These are phyloP conservation scores for Saccharomycopsis hybrid DNA, from an alignment of 1,139 yeast species.

Conservation along the genomic window DNA sequence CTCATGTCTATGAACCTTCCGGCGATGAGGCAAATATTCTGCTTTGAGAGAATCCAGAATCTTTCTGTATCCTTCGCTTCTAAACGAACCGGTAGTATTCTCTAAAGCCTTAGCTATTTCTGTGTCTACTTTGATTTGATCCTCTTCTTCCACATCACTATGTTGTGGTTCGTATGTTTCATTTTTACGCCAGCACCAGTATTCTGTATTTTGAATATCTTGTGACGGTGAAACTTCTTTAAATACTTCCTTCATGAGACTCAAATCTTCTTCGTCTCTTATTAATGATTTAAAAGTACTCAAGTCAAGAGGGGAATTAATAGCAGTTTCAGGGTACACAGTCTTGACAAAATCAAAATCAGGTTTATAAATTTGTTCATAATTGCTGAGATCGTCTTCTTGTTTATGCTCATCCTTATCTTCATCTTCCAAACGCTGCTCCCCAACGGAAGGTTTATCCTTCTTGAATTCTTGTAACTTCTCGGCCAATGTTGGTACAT, in stretches of 20 bases:
- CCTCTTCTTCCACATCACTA: constrained; percentile 20
- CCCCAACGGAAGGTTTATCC: neutral
- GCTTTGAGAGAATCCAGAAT: constrained; percentile 68
- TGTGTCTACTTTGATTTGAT: constrained; percentile 21
- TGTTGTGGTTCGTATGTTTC: neutral
- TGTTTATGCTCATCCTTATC: constrained; percentile 21
- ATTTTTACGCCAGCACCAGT: constrained; percentile 62
- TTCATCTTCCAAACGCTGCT: constrained; percentile 24
- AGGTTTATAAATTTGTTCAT: constrained; percentile 41
- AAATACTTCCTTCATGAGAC: constrained; percentile 36
- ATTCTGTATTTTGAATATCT: constrained; percentile 33
- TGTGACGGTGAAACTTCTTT: constrained; percentile 28
- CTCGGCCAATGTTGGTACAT: neutral
- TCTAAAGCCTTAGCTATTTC: constrained; percentile 35
- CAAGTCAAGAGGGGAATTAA: constrained; percentile 31
- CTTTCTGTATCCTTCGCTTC: constrained; percentile 69
- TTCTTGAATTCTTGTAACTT: too few relatives aligned
- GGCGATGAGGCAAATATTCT: constrained; percentile 76
- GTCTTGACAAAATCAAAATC: constrained; percentile 29
- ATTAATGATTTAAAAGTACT: constrained; percentile 47
- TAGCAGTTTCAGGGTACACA: constrained; percentile 38
- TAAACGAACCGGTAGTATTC: constrained; percentile 55
- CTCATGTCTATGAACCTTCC: constrained; percentile 40
- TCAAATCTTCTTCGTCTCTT: constrained; percentile 71
- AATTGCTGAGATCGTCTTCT: constrained; percentile 5